Evolutionary conservation across 2,329 filamentous ascomycete species (phyloP).

Genomic region (Didymella segeticola): DNA sequence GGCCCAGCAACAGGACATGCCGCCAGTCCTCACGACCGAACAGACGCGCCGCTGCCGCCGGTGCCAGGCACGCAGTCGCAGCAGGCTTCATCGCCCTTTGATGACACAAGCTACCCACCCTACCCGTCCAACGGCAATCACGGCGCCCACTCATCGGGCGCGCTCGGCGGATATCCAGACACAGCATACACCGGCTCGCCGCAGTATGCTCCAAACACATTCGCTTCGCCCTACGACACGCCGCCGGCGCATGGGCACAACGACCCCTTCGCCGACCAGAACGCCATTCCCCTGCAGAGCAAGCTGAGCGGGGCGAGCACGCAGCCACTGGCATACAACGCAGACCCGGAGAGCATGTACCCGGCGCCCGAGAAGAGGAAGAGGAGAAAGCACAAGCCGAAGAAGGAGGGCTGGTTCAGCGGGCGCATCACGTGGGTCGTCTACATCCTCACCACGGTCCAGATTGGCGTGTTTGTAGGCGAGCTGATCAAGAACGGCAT

Average conservation of each 20-base stretch:
- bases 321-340: constrained; percentile 47
- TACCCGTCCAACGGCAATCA: constrained; percentile 47
- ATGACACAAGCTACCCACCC: constrained; percentile 55
- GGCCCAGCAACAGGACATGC: constrained; percentile 19
- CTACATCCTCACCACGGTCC: constrained; percentile 77
- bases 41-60: constrained; percentile 49
- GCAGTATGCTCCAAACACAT: constrained; percentile 32
- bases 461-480: constrained; percentile 85
- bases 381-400: constrained; percentile 41
- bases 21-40: constrained; percentile 38
- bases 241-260: constrained; percentile 58
- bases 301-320: constrained; percentile 47
- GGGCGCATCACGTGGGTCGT: constrained; percentile 78
- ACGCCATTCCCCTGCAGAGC: constrained; percentile 56
- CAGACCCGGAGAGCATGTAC: constrained; percentile 51
- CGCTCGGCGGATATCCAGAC: constrained; percentile 62
- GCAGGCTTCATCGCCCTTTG: constrained; percentile 39
- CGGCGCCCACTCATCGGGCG: constrained; percentile 48
- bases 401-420: constrained; percentile 62
- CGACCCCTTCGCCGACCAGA: constrained; percentile 59
- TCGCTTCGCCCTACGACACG: constrained; percentile 43
- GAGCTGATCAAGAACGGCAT: constrained; percentile 83
- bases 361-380: constrained; percentile 27
- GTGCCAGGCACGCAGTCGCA: constrained; percentile 29
- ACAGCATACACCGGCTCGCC: constrained; percentile 63